Conservation (phyloP, 768 basidiomycete genomes). For the Arthromyces matolae region DNA sequence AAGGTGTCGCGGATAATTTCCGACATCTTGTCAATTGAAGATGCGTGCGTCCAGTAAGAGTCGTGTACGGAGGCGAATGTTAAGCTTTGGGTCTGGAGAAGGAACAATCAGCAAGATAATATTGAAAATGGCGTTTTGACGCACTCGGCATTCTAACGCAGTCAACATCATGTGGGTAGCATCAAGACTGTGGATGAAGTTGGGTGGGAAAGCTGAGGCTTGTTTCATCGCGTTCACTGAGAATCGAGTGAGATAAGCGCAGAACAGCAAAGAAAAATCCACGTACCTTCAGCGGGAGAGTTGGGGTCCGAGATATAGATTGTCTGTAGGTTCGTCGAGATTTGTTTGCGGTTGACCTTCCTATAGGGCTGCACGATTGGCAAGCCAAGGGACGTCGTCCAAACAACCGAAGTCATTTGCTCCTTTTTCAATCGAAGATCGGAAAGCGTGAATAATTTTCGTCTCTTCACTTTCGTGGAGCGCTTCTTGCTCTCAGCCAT, state of each 20-base stretch:
- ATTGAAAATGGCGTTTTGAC: slow-evolving; percentile 20
- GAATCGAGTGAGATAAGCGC: slow-evolving; percentile 3
- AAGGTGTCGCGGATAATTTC: slow-evolving; percentile 89
- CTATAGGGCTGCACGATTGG: slow-evolving; percentile 97
- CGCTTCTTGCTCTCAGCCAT: slow-evolving; percentile 21
- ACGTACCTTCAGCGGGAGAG: slow-evolving; percentile 59
- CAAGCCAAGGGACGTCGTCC: slow-evolving; percentile 94
- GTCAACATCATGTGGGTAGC: slow-evolving; percentile 99
- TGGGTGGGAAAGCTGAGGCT: slow-evolving; percentile 96
- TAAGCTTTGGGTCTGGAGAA: slow-evolving; percentile 59
- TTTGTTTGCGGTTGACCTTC: slow-evolving; percentile 75
- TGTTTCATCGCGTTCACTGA: slow-evolving; percentile 82
- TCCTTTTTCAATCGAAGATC: slow-evolving; percentile 62
- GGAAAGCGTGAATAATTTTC: slow-evolving; percentile 19
- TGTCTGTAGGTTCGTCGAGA: slow-evolving; percentile 79
- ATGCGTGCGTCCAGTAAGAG: slow-evolving; percentile 98
- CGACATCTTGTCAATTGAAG: slow-evolving; percentile 84
- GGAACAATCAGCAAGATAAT: slow-evolving; percentile 1
- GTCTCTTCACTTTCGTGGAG: slow-evolving; percentile 1
- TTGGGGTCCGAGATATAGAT: slow-evolving; percentile 90
- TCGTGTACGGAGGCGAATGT: slow-evolving; percentile 97
- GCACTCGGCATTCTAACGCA: slow-evolving; percentile 80
- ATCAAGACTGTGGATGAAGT: slow-evolving; percentile 96
- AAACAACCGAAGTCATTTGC: slow-evolving; percentile 93
- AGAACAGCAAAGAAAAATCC: not conserved